Base-by-base conservation (phyloP, 306 rosid genomes). In the Prunus salicina region DNA sequence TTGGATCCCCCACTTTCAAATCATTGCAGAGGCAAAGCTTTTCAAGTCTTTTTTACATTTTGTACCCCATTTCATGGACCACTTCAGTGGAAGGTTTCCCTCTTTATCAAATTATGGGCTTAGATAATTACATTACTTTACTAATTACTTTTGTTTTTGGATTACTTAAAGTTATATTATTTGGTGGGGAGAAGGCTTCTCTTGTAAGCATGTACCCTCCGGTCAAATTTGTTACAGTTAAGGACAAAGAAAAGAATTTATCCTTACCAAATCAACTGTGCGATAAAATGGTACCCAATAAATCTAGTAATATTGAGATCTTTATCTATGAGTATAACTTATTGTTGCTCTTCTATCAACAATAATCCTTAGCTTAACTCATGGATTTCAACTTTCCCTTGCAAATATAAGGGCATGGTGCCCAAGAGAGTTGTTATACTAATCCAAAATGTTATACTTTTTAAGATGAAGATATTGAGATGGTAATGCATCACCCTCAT, bases 1-100 rank as follows among this genome's bases (percentile, higher is more conserved):
- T 93, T 93, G 97, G 98, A 91, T 91, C 87, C 96, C 88, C 45
- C 82, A 80, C 80, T 73, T 82, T 88, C 56, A 72, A 89, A 93
- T 93, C 76, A 91, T 89, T 83, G 83, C 69, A 62, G 69, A 38
- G 69, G 70, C 57, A 80, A 85, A 41, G 69, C 90, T 80, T 87
- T 87, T 78, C 61, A 49, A 78, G 67, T 62, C 34, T 47, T 80
- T 30, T 81, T 78, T 79, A 76, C 93, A 82, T 58, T 82, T 50
- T 87, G 91, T 86, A 62, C 81, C 89, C 88, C 82, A 84, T 80
- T 80, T 56, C 14, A 32, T 86, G 87, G 86, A 93, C 97, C 93
- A 81, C 83, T 47, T 64, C 69, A 65, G 69, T 52, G 62, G 27
- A 68, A 77, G 49, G 43, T 80, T 80, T 38, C 43, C 69, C 63